phyloP scores from a whole-genome alignment of 2,329 filamentous ascomycete genomes.

The Fusarium sp. region DNA sequence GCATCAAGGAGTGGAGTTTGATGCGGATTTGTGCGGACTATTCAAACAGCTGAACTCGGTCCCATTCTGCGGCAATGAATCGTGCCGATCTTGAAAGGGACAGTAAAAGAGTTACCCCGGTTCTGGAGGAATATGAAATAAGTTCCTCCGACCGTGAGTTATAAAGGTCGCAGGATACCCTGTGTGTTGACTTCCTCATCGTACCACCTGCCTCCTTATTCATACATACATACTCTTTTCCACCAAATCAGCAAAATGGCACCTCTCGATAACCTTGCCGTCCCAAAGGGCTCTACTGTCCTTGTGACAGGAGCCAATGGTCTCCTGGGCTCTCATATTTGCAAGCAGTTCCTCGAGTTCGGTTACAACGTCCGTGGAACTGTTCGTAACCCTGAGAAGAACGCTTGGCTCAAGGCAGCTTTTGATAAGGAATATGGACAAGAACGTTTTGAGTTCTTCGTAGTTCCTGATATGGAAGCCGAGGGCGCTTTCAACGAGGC shows the following conservation, averaged over 20 bases:
- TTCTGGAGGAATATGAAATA: neutral
- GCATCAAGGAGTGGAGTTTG: neutral
- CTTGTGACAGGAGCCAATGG: conserved; percentile 57
- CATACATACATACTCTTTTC: neutral
- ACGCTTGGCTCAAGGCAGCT: conserved; percentile 43
- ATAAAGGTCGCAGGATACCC: neutral
- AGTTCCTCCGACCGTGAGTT: neutral
- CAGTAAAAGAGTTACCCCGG: neutral
- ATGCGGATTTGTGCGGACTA: neutral
- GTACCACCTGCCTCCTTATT: too few species aligned
- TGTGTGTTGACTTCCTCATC: neutral
- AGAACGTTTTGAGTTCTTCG: conserved; percentile 48
- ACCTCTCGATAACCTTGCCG: conserved; percentile 27
- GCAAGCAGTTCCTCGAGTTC: conserved; percentile 49
- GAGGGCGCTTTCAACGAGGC: conserved; percentile 41
- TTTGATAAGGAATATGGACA: conserved; percentile 48
- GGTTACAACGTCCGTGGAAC: conserved; percentile 59
- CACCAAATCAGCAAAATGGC: neutral
- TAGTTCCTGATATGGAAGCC: conserved; percentile 48
- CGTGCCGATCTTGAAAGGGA: neutral
- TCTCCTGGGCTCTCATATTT: conserved; percentile 53
- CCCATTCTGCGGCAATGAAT: neutral
- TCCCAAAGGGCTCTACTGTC: conserved; percentile 46
- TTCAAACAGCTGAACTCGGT: neutral
- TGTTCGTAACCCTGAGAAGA: conserved; percentile 49